Conservation (phyloP, 2,329 filamentous ascomycete species). For the Aspergillus oerlinghausenensis region DNA sequence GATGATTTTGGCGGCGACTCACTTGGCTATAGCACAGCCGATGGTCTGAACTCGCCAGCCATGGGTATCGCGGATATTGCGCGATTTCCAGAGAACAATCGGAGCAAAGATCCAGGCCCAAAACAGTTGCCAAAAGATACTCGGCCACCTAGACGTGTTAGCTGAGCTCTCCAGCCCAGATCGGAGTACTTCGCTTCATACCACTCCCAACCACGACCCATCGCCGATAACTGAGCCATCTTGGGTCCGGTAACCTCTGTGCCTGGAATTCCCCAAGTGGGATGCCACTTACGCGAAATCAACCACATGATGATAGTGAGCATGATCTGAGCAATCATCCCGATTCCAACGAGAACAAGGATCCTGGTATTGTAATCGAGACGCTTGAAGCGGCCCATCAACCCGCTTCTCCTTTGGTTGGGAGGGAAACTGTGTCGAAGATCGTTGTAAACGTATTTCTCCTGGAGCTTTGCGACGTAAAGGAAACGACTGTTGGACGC, state of each 20-base stretch:
- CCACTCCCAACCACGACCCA: constrained; percentile 61
- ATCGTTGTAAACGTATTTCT: constrained; percentile 34
- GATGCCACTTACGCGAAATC: constrained; percentile 62
- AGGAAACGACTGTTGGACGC: constrained; percentile 60
- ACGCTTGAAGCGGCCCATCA: constrained; percentile 19
- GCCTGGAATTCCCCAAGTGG: constrained; percentile 44
- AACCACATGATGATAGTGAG: constrained; percentile 58
- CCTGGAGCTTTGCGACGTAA: constrained; percentile 54
- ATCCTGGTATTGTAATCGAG: constrained; percentile 24
- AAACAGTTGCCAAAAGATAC: constrained; percentile 29
- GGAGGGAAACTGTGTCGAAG: constrained; percentile 2
- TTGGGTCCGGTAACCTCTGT: constrained; percentile 49
- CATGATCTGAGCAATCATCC: constrained; percentile 56
- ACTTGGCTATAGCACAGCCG: constrained; percentile 44
- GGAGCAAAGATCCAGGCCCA: constrained; percentile 20
- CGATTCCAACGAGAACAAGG: constrained; percentile 45
- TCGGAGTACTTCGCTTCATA: not conserved
- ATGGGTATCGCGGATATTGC: constrained; percentile 59
- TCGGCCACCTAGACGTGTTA: constrained; percentile 11
- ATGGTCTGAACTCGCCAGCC: constrained; percentile 64
- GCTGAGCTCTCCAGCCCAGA: too few relatives aligned
- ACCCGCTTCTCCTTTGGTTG: constrained; percentile 8
- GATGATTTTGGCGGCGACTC: constrained; percentile 16
- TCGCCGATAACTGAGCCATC: constrained; percentile 39
- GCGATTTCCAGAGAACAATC: constrained; percentile 54